These are phyloP conservation scores for Cicer bijugum DNA, from an alignment of 306 rosid genomes.

Conservation along the genomic window DNA sequence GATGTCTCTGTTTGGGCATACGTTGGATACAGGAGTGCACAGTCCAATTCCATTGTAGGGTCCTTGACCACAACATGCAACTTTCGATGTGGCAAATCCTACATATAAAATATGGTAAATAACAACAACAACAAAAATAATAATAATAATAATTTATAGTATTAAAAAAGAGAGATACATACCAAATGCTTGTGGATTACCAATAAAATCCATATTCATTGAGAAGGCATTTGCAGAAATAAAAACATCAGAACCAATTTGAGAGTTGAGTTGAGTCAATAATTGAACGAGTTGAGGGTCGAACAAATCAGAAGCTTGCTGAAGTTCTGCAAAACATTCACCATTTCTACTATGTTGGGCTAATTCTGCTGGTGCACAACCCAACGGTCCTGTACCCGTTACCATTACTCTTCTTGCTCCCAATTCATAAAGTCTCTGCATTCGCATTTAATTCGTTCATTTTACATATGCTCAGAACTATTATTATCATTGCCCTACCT, in stretches of 20 bases:
- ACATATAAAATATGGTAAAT: neutral
- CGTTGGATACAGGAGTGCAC: constrained; percentile 51
- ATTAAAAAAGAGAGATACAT: neutral
- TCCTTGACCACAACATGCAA: constrained; percentile 69
- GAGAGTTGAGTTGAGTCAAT: constrained; percentile 52
- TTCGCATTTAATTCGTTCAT: neutral
- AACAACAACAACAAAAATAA: too few species aligned
- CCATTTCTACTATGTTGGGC: constrained; percentile 62
- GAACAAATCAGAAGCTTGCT: constrained; percentile 59
- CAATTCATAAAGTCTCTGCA: constrained; percentile 67
- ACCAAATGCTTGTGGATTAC: constrained; percentile 68
- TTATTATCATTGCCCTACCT: neutral
- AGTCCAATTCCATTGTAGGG: constrained; percentile 61
- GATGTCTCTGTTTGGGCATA: constrained; percentile 54
- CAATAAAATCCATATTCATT: constrained; percentile 62
- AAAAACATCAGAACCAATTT: constrained; percentile 55
- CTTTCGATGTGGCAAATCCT: constrained; percentile 59
- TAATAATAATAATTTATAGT: too few species aligned
- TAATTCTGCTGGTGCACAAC: constrained; percentile 76
- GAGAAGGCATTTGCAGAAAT: constrained; percentile 58
- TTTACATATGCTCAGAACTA: neutral
- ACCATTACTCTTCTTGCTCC: constrained; percentile 72
- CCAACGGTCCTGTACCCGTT: constrained; percentile 78
- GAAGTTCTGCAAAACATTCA: constrained; percentile 58
- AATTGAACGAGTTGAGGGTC: constrained; percentile 66